These are phyloP conservation scores for Cladophialophora psammophila DNA, from an alignment of 2,329 filamentous ascomycete genomes.

Conservation along the genomic window DNA sequence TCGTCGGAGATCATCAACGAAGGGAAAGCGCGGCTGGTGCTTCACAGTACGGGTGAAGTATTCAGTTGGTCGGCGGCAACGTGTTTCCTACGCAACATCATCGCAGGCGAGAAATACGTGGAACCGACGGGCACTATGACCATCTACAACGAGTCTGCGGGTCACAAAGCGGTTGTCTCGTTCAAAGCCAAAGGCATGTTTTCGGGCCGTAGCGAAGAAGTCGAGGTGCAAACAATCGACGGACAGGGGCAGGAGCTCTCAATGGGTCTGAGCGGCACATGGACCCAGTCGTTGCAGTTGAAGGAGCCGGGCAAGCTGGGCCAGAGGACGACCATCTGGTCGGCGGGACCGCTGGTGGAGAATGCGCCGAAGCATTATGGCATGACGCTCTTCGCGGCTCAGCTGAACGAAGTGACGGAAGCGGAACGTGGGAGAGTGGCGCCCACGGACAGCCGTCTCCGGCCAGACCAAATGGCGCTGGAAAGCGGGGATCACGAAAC, in stretches of 20 bases:
- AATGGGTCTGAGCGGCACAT: conserved; percentile 77
- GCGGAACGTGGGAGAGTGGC: conserved; percentile 79
- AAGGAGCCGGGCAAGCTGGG: conserved; percentile 66
- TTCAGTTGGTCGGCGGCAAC: conserved; percentile 91
- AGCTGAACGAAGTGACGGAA: conserved; percentile 84
- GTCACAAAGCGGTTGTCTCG: conserved; percentile 82
- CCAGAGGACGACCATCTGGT: conserved; percentile 78
- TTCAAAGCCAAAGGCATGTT: conserved; percentile 98
- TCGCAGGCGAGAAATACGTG: conserved; percentile 97
- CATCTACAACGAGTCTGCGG: conserved; percentile 81
- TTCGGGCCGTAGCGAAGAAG: conserved; percentile 89
- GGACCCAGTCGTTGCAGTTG: conserved; percentile 77
- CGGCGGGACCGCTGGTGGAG: conserved; percentile 76
- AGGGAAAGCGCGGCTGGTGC: conserved; percentile 78
- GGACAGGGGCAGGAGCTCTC: conserved; percentile 70
- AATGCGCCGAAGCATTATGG: conserved; percentile 84
- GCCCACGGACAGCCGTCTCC: conserved; percentile 79
- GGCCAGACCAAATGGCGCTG: conserved; percentile 85
- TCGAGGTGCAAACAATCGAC: conserved; percentile 76
- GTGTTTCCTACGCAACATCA: conserved; percentile 91
- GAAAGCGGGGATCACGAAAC: conserved; percentile 83
- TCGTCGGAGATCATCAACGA: conserved; percentile 93
- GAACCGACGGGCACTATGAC: conserved; percentile 93
- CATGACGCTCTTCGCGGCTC: conserved; percentile 83
- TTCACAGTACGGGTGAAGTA: conserved; percentile 78